A percentile compares a stretch with the other conserved stretches of the same genome.
These are phyloP conservation scores for Leptomonas pyrrhocoris DNA, from an alignment of 208 protist genomes.

Conservation along the genomic window DNA sequence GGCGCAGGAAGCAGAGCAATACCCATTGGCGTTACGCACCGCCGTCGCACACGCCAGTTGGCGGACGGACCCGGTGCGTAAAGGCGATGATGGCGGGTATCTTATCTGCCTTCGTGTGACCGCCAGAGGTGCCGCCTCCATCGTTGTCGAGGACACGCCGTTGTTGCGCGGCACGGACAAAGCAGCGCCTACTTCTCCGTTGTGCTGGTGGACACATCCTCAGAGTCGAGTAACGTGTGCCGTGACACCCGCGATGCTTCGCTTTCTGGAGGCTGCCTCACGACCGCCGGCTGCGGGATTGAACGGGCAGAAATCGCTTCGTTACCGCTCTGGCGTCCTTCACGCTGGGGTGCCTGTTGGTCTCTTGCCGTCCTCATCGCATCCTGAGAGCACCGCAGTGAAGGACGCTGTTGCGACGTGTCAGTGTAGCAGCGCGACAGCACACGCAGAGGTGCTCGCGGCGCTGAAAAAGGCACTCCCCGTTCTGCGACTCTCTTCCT, in stretches of 20 bases:
- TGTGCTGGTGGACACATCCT: constrained; percentile 27
- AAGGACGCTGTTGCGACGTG: not conserved
- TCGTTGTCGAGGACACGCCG: not conserved
- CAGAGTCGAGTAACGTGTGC: constrained; percentile 10
- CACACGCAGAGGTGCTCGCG: constrained; percentile 11
- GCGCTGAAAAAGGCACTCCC: constrained; percentile 12
- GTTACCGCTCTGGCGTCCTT: not conserved
- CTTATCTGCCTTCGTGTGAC: constrained; percentile 49
- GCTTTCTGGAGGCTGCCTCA: constrained; percentile 2
- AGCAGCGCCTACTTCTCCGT: not conserved
- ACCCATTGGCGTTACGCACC: constrained; percentile 29
- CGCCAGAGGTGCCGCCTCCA: not conserved
- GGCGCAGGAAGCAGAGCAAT: constrained; percentile 43
- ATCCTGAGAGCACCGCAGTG: not conserved
- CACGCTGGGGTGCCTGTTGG: constrained; percentile 28
- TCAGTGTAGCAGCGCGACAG: constrained; percentile 18
- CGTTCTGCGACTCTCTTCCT: constrained; percentile 6
- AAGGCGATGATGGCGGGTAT: constrained; percentile 53
- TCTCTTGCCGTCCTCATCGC: not conserved
- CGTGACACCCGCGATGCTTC: constrained; percentile 10
- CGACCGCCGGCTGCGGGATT: not conserved
- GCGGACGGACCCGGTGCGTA: constrained; percentile 42
- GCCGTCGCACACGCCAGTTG: constrained; percentile 50
- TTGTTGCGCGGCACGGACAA: no score
- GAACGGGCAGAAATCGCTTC: not conserved